Percentiles rank a stretch among this genome's conserved stretches.
Evolutionary conservation across 371 early-diverging fungal genomes (phyloP).

Genomic region (Parasitella parasitica): DNA sequence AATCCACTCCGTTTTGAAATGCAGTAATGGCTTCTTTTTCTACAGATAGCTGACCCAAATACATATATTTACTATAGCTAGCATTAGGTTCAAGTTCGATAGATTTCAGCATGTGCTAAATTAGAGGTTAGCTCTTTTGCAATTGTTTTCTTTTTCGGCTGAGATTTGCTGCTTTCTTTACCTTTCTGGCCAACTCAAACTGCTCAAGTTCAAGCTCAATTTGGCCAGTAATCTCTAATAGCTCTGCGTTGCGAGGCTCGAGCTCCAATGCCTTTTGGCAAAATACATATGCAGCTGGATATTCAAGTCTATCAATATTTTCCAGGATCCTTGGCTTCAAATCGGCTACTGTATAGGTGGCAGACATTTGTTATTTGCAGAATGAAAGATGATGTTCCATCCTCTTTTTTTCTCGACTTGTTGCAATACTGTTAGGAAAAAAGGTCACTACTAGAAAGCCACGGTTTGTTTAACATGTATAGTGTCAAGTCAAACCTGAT

Average conservation of each 20-base stretch:
- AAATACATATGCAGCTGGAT: conserved; percentile 71
- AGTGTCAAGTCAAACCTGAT: too few relatives aligned
- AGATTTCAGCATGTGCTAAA: conserved; percentile 67
- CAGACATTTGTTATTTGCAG: too few relatives aligned
- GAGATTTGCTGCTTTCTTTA: conserved; percentile 14
- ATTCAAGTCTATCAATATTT: conserved; percentile 76
- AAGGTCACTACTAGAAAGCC: too few relatives aligned
- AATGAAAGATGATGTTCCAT: too few relatives aligned
- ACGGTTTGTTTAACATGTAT: too few relatives aligned
- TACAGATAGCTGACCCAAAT: conserved; percentile 83
- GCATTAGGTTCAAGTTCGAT: conserved; percentile 67
- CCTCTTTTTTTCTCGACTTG: too few relatives aligned
- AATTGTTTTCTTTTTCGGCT: not conserved
- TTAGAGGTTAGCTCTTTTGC: not conserved
- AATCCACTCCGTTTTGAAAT: conserved; percentile 81
- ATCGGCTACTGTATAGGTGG: conserved; percentile 57
- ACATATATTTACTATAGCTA: conserved; percentile 83
- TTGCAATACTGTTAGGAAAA: too few relatives aligned
- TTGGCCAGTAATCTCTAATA: conserved; percentile 71
- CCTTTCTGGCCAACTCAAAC: conserved; percentile 69
- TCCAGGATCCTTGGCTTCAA: conserved; percentile 69
- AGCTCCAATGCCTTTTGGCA: conserved; percentile 68
- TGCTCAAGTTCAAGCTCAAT: conserved; percentile 75
- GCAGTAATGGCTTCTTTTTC: conserved; percentile 77
- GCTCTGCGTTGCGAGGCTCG: conserved; percentile 62